Percentiles rank a stretch among this genome's conserved stretches.
These are phyloP conservation scores for Circinella minor DNA, from an alignment of 371 early-diverging fungal genomes.

Conservation along the genomic window DNA sequence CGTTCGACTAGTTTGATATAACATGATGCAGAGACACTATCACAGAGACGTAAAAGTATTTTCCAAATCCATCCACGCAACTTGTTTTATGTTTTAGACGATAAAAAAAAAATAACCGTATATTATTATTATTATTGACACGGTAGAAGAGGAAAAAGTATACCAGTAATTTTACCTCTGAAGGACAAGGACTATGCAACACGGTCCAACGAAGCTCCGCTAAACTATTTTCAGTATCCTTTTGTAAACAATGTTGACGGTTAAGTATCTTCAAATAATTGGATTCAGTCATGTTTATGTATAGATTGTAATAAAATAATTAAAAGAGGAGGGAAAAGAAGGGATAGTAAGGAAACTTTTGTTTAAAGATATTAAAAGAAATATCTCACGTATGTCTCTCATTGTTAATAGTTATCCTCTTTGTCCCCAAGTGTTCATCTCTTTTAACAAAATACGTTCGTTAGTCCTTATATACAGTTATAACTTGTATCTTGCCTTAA, in stretches of 20 bases:
- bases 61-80: slow-evolving; percentile 77
- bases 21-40: slow-evolving; percentile 73
- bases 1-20: slow-evolving; percentile 75
- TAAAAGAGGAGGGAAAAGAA: background rate
- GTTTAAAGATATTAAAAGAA: too few species aligned
- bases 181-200: slow-evolving; percentile 22
- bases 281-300: background rate
- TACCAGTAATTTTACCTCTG: slow-evolving; percentile 24
- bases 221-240: slow-evolving; percentile 32
- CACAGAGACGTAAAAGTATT: slow-evolving; percentile 74
- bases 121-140: background rate
- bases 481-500: too few species aligned
- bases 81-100: background rate
- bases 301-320: background rate
- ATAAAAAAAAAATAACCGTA: too few species aligned
- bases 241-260: slow-evolving; percentile 17
- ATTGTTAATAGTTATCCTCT: too few species aligned
- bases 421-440: too few species aligned
- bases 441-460: too few species aligned
- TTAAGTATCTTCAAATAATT: slow-evolving; percentile 22
- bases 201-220: slow-evolving; percentile 21
- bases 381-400: too few species aligned
- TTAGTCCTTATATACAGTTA: too few species aligned
- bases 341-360: background rate
- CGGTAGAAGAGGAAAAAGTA: background rate